Percentiles rank a stretch among this genome's conserved stretches.
Evolutionary conservation across 257 asterid species (phyloP).

Genomic region (Thymus quinquecostatus): DNA sequence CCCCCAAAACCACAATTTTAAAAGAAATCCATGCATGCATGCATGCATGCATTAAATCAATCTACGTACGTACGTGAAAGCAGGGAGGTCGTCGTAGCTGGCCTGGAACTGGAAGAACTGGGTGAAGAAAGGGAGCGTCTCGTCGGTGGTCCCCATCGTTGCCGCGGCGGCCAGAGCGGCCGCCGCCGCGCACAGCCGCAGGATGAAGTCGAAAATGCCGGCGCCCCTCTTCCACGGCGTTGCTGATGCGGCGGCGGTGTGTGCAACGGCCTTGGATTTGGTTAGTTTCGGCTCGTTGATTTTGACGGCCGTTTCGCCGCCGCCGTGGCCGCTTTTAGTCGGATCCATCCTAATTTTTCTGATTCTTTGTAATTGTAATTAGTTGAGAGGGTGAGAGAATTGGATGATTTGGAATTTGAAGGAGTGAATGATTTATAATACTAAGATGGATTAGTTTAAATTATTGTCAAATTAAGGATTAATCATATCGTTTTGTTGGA

Average conservation of each 20-base stretch:
- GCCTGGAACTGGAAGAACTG: conserved; percentile 62
- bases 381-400: background rate
- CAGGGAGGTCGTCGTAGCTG: conserved; percentile 53
- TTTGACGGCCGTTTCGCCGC: conserved; percentile 33
- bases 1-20: no score
- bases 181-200: conserved; percentile 42
- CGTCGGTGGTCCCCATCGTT: conserved; percentile 59
- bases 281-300: conserved; percentile 35
- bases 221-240: conserved; percentile 44
- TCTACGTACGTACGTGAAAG: conserved; percentile 39
- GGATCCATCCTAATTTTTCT: conserved; percentile 26
- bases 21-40: background rate
- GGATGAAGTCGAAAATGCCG: conserved; percentile 46
- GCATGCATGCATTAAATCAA: background rate
- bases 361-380: background rate
- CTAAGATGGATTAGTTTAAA: conserved; percentile 42
- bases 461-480: background rate
- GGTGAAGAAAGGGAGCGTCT: conserved; percentile 56
- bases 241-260: conserved; percentile 30
- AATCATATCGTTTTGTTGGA: conserved; percentile 1
- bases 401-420: conserved; percentile 14
- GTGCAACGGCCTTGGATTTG: conserved; percentile 29
- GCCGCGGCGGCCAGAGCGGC: conserved; percentile 50
- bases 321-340: conserved; percentile 19
- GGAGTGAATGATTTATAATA: conserved; percentile 28